These are phyloP conservation scores for Guadua angustifolia DNA, from an alignment of 176 grass and related monocot genomes.

Conservation along the genomic window DNA sequence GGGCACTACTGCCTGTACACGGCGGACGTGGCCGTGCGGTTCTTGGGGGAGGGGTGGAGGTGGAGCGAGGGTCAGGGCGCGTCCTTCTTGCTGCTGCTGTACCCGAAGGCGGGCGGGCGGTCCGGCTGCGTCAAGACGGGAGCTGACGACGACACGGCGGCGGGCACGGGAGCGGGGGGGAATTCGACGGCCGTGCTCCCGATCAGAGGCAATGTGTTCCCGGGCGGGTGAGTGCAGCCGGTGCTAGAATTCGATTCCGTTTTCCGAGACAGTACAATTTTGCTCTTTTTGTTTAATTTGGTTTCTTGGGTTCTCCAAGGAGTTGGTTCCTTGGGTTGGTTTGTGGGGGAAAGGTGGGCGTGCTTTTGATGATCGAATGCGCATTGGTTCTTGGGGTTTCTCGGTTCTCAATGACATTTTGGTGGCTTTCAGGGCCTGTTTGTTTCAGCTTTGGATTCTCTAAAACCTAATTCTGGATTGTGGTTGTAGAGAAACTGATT, in stretches of 20 bases:
- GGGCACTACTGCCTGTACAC: slow-evolving; percentile 49
- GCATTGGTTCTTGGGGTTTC: neutral
- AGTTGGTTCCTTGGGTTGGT: slow-evolving; percentile 14
- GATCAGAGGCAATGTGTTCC: slow-evolving; percentile 32
- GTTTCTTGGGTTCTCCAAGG: neutral
- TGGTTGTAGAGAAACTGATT: no score
- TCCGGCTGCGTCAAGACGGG: slow-evolving; percentile 42
- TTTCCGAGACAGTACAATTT: neutral
- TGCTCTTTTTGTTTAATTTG: neutral
- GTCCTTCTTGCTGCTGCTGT: slow-evolving; percentile 76
- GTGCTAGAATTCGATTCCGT: neutral
- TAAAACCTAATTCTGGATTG: no score
- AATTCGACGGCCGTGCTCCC: slow-evolving; percentile 54
- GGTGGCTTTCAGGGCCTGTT: neutral
- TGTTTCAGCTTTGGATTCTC: no score
- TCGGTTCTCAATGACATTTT: neutral
- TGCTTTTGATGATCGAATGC: neutral
- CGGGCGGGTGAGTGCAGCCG: slow-evolving; percentile 54
- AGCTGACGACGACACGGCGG: neutral
- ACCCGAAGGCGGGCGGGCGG: slow-evolving; percentile 49
- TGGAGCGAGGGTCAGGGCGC: neutral
- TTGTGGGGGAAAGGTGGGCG: neutral
- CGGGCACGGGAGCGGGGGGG: neutral
- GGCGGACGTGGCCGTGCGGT: slow-evolving; percentile 30
- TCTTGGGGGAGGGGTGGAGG: slow-evolving; percentile 23